These are phyloP conservation scores for Paramecium octaurelia DNA, from an alignment of 73 alveolate species.

Conservation along the genomic window DNA sequence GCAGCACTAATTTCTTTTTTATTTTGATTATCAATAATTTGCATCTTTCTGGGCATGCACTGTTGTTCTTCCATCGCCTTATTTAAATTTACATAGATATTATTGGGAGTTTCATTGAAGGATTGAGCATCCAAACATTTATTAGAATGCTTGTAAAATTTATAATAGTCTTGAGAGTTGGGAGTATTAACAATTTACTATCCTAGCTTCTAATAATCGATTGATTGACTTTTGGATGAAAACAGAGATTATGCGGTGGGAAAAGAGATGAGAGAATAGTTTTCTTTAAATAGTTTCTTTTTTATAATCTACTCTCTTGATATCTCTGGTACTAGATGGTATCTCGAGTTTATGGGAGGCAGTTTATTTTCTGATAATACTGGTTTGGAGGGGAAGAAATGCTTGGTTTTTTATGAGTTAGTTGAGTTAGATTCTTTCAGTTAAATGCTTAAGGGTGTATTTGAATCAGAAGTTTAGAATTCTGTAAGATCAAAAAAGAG, in stretches of 20 bases:
- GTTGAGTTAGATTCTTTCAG: background rate
- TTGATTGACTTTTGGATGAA: background rate
- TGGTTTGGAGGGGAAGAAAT: background rate
- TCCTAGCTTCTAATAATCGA: background rate
- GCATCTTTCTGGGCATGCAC: conserved; percentile 24
- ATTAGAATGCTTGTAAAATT: background rate
- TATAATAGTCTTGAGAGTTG: background rate
- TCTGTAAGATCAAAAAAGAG: conserved; percentile 31
- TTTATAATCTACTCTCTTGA: background rate
- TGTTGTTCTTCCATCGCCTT: background rate
- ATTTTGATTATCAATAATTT: background rate
- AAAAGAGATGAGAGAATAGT: background rate
- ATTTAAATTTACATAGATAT: background rate
- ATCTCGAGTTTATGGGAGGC: background rate
- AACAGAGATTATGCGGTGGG: background rate
- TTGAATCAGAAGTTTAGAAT: background rate
- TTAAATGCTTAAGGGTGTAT: background rate
- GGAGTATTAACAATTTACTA: background rate
- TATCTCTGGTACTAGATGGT: background rate
- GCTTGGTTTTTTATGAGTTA: background rate
- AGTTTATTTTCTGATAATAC: background rate
- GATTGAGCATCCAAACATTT: background rate
- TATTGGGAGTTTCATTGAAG: background rate
- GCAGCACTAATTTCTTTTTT: background rate
- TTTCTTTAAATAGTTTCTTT: background rate